Percentiles rank a stretch among this genome's conserved stretches.
Evolutionary conservation across 306 rosid species (phyloP).

Genomic region (Sesbania bispinosa): DNA sequence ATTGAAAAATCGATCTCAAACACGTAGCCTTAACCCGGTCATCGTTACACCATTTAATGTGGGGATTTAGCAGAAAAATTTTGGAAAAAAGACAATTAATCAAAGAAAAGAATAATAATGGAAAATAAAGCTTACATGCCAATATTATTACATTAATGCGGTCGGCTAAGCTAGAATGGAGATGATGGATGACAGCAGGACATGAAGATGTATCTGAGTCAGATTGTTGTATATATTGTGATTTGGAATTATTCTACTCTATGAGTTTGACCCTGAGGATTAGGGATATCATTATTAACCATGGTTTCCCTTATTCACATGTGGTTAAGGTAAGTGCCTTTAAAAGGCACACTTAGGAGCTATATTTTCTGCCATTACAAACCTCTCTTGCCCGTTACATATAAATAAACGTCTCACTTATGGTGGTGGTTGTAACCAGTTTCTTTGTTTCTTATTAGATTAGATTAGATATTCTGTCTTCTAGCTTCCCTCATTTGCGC

Average conservation of each 20-base stretch:
- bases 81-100: too few relatives aligned
- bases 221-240: not conserved
- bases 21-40: too few relatives aligned
- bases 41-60: too few relatives aligned
- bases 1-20: too few relatives aligned
- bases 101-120: too few relatives aligned
- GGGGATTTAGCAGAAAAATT: too few relatives aligned
- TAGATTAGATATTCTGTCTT: not conserved
- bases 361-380: not conserved
- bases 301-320: not conserved
- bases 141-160: too few relatives aligned
- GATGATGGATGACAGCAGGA: too few relatives aligned
- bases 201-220: not conserved
- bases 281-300: slow-evolving; percentile 36
- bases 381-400: not conserved
- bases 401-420: not conserved
- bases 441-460: not conserved
- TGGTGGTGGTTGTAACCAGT: not conserved
- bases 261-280: slow-evolving; percentile 20
- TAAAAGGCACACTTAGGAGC: slow-evolving; percentile 11
- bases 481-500: not conserved
- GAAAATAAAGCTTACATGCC: too few relatives aligned
- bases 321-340: slow-evolving; percentile 16
- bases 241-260: slow-evolving; percentile 12
- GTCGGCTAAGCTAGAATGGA: too few relatives aligned